Percentiles rank a stretch among this genome's conserved stretches.
These are phyloP conservation scores for Blastocystis hominis DNA, from an alignment of 352 stramenopile species.

Conservation along the genomic window DNA sequence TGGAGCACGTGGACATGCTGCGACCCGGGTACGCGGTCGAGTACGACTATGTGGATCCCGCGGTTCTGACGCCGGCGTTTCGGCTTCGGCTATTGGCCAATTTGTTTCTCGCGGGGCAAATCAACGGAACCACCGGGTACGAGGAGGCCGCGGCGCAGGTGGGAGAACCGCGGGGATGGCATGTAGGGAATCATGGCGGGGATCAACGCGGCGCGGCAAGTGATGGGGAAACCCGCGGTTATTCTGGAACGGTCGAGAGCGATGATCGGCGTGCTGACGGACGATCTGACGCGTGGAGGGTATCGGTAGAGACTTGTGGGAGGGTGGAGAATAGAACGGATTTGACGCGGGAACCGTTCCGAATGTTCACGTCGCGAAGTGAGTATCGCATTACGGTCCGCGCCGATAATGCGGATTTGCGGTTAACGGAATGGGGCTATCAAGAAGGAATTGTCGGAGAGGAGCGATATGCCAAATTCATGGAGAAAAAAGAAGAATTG, in stretches of 20 bases:
- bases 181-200: constrained; percentile 82
- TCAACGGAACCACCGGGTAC: constrained; percentile 97
- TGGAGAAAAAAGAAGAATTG: constrained; percentile 70
- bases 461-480: constrained; percentile 71
- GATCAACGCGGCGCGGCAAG: constrained; percentile 80
- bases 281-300: constrained; percentile 80
- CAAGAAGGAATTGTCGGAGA: constrained; percentile 70
- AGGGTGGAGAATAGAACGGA: not conserved
- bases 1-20: constrained; percentile 86
- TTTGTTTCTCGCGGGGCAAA: constrained; percentile 86
- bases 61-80: not conserved
- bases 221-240: constrained; percentile 69
- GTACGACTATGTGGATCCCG: constrained; percentile 89
- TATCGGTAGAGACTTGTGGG: not conserved
- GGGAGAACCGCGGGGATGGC: not conserved
- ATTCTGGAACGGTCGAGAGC: constrained; percentile 82
- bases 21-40: constrained; percentile 95
- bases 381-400: constrained; percentile 77
- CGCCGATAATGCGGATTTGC: constrained; percentile 89
- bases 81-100: not conserved
- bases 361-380: constrained; percentile 94
- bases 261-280: constrained; percentile 94
- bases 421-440: constrained; percentile 82
- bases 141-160: constrained; percentile 91
- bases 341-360: constrained; percentile 80